Evolutionary conservation across 768 basidiomycete species (phyloP).

Genomic region (Russula lepida): DNA sequence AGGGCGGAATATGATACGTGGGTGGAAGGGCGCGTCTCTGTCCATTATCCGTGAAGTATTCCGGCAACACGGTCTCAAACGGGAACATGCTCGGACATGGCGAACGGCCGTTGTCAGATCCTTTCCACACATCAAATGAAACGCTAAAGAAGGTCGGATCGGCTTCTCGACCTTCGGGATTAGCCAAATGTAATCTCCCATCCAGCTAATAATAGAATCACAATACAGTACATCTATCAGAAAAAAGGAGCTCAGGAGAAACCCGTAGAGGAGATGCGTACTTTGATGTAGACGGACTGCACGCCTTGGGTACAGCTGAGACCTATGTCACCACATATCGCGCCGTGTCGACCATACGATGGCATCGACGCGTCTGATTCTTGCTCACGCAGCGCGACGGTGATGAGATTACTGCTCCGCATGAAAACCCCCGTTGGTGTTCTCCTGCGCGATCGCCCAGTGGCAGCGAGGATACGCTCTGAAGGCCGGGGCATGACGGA

Average conservation of each 20-base stretch:
- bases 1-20: conserved; percentile 36
- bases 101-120: background rate
- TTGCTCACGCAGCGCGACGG: conserved; percentile 41
- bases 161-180: conserved; percentile 12
- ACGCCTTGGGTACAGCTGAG: conserved; percentile 35
- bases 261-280: no score
- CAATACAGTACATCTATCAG: no score
- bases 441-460: conserved; percentile 26
- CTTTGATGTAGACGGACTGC: conserved; percentile 40
- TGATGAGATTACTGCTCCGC: conserved; percentile 33
- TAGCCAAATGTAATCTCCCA: conserved; percentile 19
- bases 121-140: conserved; percentile 18
- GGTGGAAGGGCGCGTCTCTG: conserved; percentile 32
- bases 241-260: no score
- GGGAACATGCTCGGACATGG: conserved; percentile 32
- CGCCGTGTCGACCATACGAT: conserved; percentile 36
- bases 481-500: conserved; percentile 44
- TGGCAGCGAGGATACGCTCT: conserved; percentile 46
- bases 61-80: conserved; percentile 30
- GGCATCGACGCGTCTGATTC: conserved; percentile 34
- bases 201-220: conserved; percentile 19
- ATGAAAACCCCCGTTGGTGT: conserved; percentile 36
- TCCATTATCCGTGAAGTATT: conserved; percentile 5
- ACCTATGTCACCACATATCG: conserved; percentile 37
- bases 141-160: conserved; percentile 11